Base-by-base conservation (phyloP, 179 eudicot genomes). In the Carnegiea gigantea region DNA sequence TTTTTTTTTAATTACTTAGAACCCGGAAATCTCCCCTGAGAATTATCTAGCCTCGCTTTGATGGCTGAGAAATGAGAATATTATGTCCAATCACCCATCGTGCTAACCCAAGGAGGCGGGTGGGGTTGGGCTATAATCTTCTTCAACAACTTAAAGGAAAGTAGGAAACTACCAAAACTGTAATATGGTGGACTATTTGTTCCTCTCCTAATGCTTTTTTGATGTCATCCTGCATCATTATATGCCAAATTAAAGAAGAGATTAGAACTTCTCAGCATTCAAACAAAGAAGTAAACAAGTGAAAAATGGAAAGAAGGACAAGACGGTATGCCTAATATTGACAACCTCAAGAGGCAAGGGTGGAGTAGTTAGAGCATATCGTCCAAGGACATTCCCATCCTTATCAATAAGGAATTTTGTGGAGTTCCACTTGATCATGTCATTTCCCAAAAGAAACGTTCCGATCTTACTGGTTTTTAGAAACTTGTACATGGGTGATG, bases 371-470 rank as follows among this genome's bases (percentile, higher is more conserved):
- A 96, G 82, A 76, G 88, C 87, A 82, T 92, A 95, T 60, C 98
- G 92, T n/a, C 71, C 24, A 72, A 95, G 74, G 40, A 92, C 93
- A 70, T 80, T 84, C 17, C 98, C 98, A 70, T 92, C 93, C 86
- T 89, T 92, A 71, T 91, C 92, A 40, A 95, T 85, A 40, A 95
- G 90, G 86, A 95, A 95, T 85, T 95, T 95, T 33, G 95, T 88
- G 88, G 93, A 95, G 87, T 95, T 95, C 98, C 98, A 95, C 80
- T 93, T 95, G 75, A 95, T 90, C 57, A 15, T 38, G 79, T 88
- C 72, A 53, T 78, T 82, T 64, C 98, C 95, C 21, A 87, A 64
- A 71, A 82, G 20, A 51, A 23, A 62, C 0, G 51, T 80, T 30
- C 88, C 88, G 26, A 87, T 79, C 83, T 85, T 91, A 78, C 89